Percentiles rank a stretch among this genome's conserved stretches.
phyloP scores from a whole-genome alignment of 2,329 filamentous ascomycete genomes.

The Ilyonectria sp. region DNA sequence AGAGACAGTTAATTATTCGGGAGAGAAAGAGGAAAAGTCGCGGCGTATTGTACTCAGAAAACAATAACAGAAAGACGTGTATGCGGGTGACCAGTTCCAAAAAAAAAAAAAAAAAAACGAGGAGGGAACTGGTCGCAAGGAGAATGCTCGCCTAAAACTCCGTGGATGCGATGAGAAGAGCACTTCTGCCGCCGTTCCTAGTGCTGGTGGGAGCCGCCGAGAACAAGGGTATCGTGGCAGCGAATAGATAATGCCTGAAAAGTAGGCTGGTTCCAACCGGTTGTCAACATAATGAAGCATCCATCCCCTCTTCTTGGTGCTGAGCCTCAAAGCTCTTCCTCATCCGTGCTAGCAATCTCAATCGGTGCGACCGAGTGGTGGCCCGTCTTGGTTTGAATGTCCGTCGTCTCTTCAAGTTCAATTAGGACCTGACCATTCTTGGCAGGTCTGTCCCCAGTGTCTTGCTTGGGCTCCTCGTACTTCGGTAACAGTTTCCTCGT shows the following conservation, averaged over 20 bases:
- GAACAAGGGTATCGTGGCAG: slow-evolving; percentile 45
- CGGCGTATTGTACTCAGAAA: slow-evolving; percentile 19
- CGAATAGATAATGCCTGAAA: slow-evolving; percentile 33
- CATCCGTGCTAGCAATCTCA: slow-evolving; percentile 38
- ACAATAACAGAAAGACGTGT: slow-evolving; percentile 21
- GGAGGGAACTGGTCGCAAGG: not conserved
- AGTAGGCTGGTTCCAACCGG: slow-evolving; percentile 18
- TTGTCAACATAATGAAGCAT: slow-evolving; percentile 15
- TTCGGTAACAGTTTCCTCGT: slow-evolving; percentile 15
- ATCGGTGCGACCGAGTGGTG: slow-evolving; percentile 33
- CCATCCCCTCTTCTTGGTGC: slow-evolving; percentile 10
- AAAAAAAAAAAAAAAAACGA: not conserved
- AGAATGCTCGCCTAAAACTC: slow-evolving; percentile 26
- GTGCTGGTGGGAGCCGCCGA: slow-evolving; percentile 19
- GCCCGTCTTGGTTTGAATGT: slow-evolving; percentile 27
- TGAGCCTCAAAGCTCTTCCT: slow-evolving; percentile 35
- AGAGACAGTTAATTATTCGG: slow-evolving; percentile 15
- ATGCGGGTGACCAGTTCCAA: slow-evolving; percentile 18
- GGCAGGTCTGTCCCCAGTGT: slow-evolving; percentile 1
- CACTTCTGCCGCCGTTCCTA: slow-evolving; percentile 9
- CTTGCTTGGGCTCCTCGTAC: slow-evolving; percentile 5
- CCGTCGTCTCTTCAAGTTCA: slow-evolving; percentile 26
- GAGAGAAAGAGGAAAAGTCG: slow-evolving; percentile 3
- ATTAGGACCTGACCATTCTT: slow-evolving; percentile 8
- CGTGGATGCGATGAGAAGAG: slow-evolving; percentile 23